phyloP scores from a whole-genome alignment of 495 filamentous ascomycete species.

The Podospora comata region DNA sequence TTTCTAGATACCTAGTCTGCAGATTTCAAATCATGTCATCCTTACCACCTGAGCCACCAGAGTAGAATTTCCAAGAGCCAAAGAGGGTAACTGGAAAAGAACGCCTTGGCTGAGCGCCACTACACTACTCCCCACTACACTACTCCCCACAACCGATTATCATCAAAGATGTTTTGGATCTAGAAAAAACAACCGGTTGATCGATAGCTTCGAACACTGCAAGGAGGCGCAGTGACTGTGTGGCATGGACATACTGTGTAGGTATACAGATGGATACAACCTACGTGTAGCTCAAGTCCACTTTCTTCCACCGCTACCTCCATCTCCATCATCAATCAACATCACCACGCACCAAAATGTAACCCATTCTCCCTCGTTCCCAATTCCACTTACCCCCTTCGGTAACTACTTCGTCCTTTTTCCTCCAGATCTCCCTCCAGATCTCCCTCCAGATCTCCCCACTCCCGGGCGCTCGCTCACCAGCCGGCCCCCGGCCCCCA shows the following conservation, averaged over 20 bases:
- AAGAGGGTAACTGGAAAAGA: background rate
- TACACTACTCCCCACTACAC: background rate
- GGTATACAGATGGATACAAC: background rate
- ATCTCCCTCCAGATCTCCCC: no score
- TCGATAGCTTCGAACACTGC: background rate
- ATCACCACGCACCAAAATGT: no score
- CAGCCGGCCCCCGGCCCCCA: background rate
- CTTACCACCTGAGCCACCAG: background rate
- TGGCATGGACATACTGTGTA: background rate
- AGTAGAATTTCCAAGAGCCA: background rate
- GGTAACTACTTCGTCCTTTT: background rate
- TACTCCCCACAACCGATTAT: background rate
- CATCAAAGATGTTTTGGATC: background rate
- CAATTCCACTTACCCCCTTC: background rate
- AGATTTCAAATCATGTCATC: background rate
- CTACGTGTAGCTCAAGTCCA: background rate
- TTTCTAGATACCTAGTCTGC: background rate
- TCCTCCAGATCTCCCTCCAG: no score
- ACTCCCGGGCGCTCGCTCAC: no score
- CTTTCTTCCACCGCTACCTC: background rate
- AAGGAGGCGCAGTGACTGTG: background rate
- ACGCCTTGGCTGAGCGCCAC: background rate
- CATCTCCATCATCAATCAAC: background rate
- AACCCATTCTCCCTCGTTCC: no score
- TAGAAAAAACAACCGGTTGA: background rate